These are phyloP conservation scores for Deinandra increscens DNA, from an alignment of 129 eudicot species.

Conservation along the genomic window DNA sequence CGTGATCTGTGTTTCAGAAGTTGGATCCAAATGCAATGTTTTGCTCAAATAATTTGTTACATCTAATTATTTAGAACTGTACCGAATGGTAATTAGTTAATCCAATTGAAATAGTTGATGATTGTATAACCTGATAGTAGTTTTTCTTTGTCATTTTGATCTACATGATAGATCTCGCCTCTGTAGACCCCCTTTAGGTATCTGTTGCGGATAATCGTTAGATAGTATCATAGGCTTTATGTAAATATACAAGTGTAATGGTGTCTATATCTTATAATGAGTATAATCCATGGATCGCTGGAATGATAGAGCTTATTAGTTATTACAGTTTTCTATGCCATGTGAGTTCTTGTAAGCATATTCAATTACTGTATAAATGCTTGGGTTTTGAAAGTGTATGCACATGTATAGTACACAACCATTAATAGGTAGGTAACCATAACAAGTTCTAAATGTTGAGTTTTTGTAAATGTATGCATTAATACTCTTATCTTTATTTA, in stretches of 20 bases:
- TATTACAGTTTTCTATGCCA: slow-evolving; percentile 14
- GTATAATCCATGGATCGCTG: slow-evolving; percentile 3
- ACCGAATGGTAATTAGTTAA: slow-evolving; percentile 1
- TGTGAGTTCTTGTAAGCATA: slow-evolving; percentile 8
- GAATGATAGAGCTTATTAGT: slow-evolving; percentile 6
- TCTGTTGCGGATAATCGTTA: neutral
- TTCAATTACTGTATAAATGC: slow-evolving; percentile 6
- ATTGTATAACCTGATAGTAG: neutral
- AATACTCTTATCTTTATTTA: slow-evolving; percentile 13
- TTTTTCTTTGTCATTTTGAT: neutral
- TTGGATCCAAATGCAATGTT: neutral
- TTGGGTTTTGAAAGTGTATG: neutral
- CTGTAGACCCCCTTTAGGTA: neutral
- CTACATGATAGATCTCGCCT: neutral
- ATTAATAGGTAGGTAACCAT: slow-evolving; percentile 10
- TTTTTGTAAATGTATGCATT: neutral
- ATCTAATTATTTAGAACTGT: neutral
- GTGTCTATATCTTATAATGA: neutral
- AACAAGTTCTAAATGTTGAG: slow-evolving; percentile 2
- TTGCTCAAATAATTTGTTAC: neutral
- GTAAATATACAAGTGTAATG: slow-evolving; percentile 3
- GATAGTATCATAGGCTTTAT: neutral
- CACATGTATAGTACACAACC: slow-evolving; percentile 26
- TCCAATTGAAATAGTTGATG: slow-evolving; percentile 10
- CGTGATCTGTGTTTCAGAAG: slow-evolving; percentile 19